Evolutionary conservation across 306 rosid genomes (phyloP).

Genomic region (Phaseolus lunatus): DNA sequence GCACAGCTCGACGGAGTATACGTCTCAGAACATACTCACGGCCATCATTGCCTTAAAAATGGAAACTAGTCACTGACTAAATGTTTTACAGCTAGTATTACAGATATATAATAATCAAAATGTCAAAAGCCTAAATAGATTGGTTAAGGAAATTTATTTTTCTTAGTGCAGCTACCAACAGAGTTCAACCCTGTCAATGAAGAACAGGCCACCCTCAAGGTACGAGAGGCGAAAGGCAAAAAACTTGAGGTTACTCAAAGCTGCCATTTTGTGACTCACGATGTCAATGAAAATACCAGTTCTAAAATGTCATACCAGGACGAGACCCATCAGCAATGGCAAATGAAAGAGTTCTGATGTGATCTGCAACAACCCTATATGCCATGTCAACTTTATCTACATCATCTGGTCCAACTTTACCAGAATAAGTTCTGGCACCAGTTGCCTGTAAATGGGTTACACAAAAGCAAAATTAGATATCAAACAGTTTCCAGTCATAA

Average conservation of each 20-base stretch:
- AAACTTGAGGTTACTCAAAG: background rate
- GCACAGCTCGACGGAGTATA: constrained; percentile 98
- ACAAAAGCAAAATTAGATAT: constrained; percentile 6
- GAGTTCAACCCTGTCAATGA: background rate
- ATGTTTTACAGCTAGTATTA: constrained; percentile 17
- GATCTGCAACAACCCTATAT: constrained; percentile 84
- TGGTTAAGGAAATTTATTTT: constrained; percentile 26
- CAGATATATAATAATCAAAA: background rate
- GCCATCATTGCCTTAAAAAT: constrained; percentile 83
- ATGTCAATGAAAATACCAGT: constrained; percentile 1
- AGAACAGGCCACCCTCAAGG: constrained; percentile 14
- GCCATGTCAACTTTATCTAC: constrained; percentile 92
- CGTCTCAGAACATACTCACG: constrained; percentile 98
- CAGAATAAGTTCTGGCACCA: constrained; percentile 85
- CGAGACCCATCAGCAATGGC: constrained; percentile 99
- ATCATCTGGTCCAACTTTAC: constrained; percentile 90
- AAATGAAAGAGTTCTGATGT: constrained; percentile 78
- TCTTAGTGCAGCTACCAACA: background rate
- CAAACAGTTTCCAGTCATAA: constrained; percentile 1
- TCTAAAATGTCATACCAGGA: constrained; percentile 69
- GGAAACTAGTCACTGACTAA: constrained; percentile 17
- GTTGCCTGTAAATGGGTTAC: constrained; percentile 69
- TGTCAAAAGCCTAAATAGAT: constrained; percentile 15
- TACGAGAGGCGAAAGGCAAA: constrained; percentile 5
- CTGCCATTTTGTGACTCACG: background rate